Conservation (phyloP, 495 filamentous ascomycete genomes). For the Margaritispora aquatica region DNA sequence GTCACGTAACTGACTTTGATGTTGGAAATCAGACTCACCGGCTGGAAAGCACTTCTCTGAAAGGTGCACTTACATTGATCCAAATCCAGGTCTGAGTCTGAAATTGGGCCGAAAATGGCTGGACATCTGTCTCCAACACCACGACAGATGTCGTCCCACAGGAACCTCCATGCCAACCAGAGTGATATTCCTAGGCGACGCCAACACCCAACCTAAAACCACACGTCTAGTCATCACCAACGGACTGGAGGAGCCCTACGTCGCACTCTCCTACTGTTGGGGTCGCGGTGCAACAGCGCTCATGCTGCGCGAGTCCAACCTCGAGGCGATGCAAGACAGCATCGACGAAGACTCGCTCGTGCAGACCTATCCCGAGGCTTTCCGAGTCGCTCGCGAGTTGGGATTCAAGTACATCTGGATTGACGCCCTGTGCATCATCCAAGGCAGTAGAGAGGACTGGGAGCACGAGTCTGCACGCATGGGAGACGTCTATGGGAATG, state of each 20-base stretch:
- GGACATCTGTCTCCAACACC: not conserved
- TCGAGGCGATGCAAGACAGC: constrained; percentile 8
- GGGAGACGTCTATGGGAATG: constrained; percentile 25
- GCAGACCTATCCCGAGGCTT: constrained; percentile 21
- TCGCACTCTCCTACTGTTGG: constrained; percentile 26
- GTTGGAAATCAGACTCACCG: not conserved
- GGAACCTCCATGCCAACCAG: constrained; percentile 21
- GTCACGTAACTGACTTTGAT: not conserved
- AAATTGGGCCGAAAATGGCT: not conserved
- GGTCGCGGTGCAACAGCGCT: constrained; percentile 13
- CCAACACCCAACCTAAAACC: not conserved
- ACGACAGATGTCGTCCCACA: not conserved
- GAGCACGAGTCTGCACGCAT: constrained; percentile 19
- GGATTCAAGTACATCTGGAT: constrained; percentile 28
- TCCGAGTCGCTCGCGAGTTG: constrained; percentile 19
- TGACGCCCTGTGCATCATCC: constrained; percentile 27
- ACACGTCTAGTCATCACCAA: constrained; percentile 8
- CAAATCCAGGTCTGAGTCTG: not conserved
- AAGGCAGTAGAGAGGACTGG: constrained; percentile 22
- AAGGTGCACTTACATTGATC: constrained; percentile 1
- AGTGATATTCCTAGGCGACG: constrained; percentile 18
- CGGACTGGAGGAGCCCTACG: constrained; percentile 15
- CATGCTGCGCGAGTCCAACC: constrained; percentile 9
- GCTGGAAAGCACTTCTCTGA: not conserved
- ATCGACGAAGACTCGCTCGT: constrained; percentile 16